Conservation (phyloP, 2,329 filamentous ascomycete species). For the Penicillium expansum region DNA sequence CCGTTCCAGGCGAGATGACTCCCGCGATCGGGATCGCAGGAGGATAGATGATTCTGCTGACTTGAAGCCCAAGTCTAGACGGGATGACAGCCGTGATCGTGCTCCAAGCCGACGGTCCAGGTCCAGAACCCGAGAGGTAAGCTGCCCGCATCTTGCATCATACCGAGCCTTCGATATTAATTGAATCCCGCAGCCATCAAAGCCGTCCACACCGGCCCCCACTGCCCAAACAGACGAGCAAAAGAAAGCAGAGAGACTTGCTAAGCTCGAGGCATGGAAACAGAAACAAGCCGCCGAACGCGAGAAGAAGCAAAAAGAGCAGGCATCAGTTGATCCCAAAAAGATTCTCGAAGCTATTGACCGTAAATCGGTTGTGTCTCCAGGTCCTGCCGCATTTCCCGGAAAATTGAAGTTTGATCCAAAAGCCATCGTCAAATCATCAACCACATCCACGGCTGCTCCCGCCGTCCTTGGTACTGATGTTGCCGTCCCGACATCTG, state of each 20-base stretch:
- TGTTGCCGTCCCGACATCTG: slow-evolving; percentile 49
- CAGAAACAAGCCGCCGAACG: slow-evolving; percentile 76
- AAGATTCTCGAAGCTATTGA: slow-evolving; percentile 72
- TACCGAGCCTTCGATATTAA: slow-evolving; percentile 2
- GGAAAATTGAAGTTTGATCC: slow-evolving; percentile 89
- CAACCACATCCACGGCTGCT: slow-evolving; percentile 54
- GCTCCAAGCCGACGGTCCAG: slow-evolving; percentile 50
- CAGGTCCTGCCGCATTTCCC: slow-evolving; percentile 60
- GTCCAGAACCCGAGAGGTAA: slow-evolving; percentile 57
- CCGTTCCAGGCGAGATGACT: slow-evolving; percentile 70
- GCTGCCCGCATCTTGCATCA: slow-evolving; percentile 27
- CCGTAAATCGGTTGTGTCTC: slow-evolving; percentile 60
- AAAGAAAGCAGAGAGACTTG: slow-evolving; percentile 75
- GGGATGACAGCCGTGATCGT: slow-evolving; percentile 62
- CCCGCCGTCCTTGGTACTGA: slow-evolving; percentile 57
- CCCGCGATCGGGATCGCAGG: slow-evolving; percentile 62
- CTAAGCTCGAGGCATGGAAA: slow-evolving; percentile 88
- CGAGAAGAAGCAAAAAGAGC: slow-evolving; percentile 68
- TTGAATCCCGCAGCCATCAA: slow-evolving; percentile 48
- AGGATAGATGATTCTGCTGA: slow-evolving; percentile 71
- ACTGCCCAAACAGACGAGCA: slow-evolving; percentile 64
- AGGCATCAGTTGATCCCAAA: slow-evolving; percentile 61
- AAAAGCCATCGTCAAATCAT: slow-evolving; percentile 76
- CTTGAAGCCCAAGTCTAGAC: slow-evolving; percentile 63
- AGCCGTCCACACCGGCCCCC: slow-evolving; percentile 47